These are phyloP conservation scores for Cordyceps pruinosa DNA, from an alignment of 2,329 filamentous ascomycete genomes.

Conservation along the genomic window DNA sequence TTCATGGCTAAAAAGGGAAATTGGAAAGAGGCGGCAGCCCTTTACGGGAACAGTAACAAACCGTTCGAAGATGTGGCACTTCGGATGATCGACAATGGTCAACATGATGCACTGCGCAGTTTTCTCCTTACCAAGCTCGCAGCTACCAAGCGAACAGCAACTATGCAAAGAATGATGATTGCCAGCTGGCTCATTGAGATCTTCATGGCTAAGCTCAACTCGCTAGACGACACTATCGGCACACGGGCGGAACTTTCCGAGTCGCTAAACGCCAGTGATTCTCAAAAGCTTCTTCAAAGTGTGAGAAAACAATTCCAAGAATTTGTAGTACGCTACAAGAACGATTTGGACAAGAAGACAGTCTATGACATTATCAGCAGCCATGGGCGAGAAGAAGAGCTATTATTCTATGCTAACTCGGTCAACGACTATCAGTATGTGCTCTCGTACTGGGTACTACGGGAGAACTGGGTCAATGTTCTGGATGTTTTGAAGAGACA, in stretches of 20 bases:
- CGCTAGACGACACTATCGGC: slow-evolving; percentile 86
- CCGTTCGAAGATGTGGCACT: slow-evolving; percentile 94
- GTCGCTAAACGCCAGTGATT: slow-evolving; percentile 62
- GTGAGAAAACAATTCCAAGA: slow-evolving; percentile 78
- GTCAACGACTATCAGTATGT: slow-evolving; percentile 93
- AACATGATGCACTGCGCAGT: slow-evolving; percentile 83
- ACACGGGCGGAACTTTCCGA: slow-evolving; percentile 78
- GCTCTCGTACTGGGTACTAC: slow-evolving; percentile 92
- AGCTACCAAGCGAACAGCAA: slow-evolving; percentile 70
- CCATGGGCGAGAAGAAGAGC: slow-evolving; percentile 86
- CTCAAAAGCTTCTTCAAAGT: slow-evolving; percentile 61
- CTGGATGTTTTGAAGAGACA: slow-evolving; percentile 87
- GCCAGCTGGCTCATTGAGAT: slow-evolving; percentile 92
- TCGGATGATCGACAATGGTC: slow-evolving; percentile 79
- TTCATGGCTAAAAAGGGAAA: slow-evolving; percentile 74
- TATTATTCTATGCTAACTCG: slow-evolving; percentile 83
- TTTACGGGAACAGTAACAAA: slow-evolving; percentile 94
- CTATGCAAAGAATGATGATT: slow-evolving; percentile 94
- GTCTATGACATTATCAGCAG: slow-evolving; percentile 94
- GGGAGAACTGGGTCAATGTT: slow-evolving; percentile 85
- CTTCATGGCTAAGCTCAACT: slow-evolving; percentile 95
- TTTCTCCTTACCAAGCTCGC: slow-evolving; percentile 82
- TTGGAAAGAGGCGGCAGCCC: slow-evolving; percentile 76
- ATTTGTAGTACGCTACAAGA: slow-evolving; percentile 78
- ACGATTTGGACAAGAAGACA: slow-evolving; percentile 82